phyloP scores from a whole-genome alignment of 805 yeast species.

The Alloascoidea africana region DNA sequence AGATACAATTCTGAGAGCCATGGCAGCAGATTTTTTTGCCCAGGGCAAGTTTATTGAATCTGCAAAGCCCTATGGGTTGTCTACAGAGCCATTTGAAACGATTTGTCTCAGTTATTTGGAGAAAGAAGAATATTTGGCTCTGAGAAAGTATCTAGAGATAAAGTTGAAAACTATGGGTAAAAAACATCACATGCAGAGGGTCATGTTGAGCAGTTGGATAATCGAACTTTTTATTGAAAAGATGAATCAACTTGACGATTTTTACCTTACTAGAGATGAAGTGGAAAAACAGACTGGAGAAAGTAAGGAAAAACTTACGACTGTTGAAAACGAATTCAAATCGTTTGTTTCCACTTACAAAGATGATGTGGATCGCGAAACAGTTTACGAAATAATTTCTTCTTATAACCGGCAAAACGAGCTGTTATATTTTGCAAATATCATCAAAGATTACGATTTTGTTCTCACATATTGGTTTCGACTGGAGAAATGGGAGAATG shows the following conservation, averaged over 20 bases:
- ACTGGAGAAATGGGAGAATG: slow-evolving; percentile 52
- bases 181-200: slow-evolving; percentile 25
- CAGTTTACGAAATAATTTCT: slow-evolving; percentile 57
- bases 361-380: slow-evolving; percentile 40
- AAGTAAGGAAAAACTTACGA: slow-evolving; percentile 13
- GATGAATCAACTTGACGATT: slow-evolving; percentile 26
- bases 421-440: slow-evolving; percentile 50
- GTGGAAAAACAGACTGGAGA: slow-evolving; percentile 23
- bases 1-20: background rate
- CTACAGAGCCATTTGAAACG: slow-evolving; percentile 54
- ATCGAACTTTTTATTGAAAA: slow-evolving; percentile 39
- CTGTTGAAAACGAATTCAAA: slow-evolving; percentile 20
- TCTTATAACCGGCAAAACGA: slow-evolving; percentile 52
- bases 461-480: slow-evolving; percentile 58
- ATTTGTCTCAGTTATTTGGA: slow-evolving; percentile 44
- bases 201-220: slow-evolving; percentile 50
- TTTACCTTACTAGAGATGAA: slow-evolving; percentile 9
- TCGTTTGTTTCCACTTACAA: slow-evolving; percentile 35
- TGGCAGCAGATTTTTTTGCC: slow-evolving; percentile 2
- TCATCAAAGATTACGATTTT: slow-evolving; percentile 52
- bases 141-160: slow-evolving; percentile 28
- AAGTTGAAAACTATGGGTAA: slow-evolving; percentile 20
- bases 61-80: slow-evolving; percentile 45
- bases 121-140: slow-evolving; percentile 22
- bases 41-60: slow-evolving; percentile 19